phyloP scores from a whole-genome alignment of 345 rosid genomes.

The Euphorbia lathyris region DNA sequence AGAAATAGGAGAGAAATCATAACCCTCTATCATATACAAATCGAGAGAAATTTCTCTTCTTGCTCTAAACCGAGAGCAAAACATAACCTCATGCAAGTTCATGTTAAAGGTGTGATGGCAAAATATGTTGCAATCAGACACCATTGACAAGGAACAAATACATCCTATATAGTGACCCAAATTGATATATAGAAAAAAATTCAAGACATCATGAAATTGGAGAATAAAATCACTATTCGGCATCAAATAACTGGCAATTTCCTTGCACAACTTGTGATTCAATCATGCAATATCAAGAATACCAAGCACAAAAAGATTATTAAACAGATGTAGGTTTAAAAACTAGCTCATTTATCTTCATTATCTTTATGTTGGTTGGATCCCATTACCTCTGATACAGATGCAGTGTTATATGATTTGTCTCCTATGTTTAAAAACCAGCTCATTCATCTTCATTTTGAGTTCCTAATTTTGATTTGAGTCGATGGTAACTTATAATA shows the following conservation, averaged over 20 bases:
- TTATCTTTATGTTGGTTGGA: not conserved
- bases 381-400: not conserved
- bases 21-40: no score
- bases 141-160: not conserved
- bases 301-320: not conserved
- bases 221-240: not conserved
- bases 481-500: constrained; percentile 25
- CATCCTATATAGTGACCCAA: not conserved
- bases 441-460: constrained; percentile 1
- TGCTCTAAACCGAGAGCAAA: no score
- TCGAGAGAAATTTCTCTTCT: no score
- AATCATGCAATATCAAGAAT: not conserved
- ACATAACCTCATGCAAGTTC: not conserved
- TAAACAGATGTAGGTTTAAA: not conserved
- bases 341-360: not conserved
- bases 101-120: not conserved
- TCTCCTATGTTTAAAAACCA: constrained; percentile 20
- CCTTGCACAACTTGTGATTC: not conserved
- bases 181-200: not conserved
- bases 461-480: constrained; percentile 23
- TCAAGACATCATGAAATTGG: not conserved
- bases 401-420: constrained; percentile 2
- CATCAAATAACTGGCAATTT: not conserved
- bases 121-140: not conserved
- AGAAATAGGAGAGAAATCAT: no score